Base-by-base conservation (phyloP, 1,284 basidiomycete genomes). In the Trametes versicolor region DNA sequence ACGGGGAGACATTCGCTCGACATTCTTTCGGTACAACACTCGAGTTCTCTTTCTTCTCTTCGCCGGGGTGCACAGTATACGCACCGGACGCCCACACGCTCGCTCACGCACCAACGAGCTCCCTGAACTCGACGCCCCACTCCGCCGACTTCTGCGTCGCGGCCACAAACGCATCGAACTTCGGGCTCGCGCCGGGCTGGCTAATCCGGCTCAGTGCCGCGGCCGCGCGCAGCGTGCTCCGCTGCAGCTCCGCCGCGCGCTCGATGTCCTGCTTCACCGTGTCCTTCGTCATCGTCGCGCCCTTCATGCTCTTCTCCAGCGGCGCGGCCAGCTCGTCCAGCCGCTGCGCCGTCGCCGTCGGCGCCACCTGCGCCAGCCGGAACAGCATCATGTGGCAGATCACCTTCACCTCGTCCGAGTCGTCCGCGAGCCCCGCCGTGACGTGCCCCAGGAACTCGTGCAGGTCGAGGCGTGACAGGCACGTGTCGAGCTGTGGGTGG, bases 261-360 rank as follows among this genome's bases (percentile, higher is more conserved):
- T 99, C 97, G 55, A 98, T 80, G 72, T 99, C 97, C 79, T 99
- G 97, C 81, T 98, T 98, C 66, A 99, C 96, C 0, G 95, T 96
- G 76, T 97, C 95, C 78, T 96, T 96, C 63, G 93, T 95, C 52
- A 95, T 89, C 12, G 91, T 91, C 9, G 91, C 87, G 23, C 97
- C 97, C 78, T 97, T 96, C 89, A 99, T 94, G 43, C 95, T 94
- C 74, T 88, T 89, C 73, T 93, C 91, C 70, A 99, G 85, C 29
- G 89, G 85, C 4, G 91, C 90, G 1, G 92, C 92, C 12, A 93
- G 87, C 64, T 97, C 95, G 72, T 98, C 96, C 56, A 99, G 84
- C 34, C 93, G 87, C 72, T 93, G 88, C n/a, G 90, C 82, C 27
- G 98, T 89, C 25, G 91, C 89, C 0, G 90, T 88, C 2, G 94